phyloP scores from a whole-genome alignment of 345 rosid species.

The Citrus mangshanensis region DNA sequence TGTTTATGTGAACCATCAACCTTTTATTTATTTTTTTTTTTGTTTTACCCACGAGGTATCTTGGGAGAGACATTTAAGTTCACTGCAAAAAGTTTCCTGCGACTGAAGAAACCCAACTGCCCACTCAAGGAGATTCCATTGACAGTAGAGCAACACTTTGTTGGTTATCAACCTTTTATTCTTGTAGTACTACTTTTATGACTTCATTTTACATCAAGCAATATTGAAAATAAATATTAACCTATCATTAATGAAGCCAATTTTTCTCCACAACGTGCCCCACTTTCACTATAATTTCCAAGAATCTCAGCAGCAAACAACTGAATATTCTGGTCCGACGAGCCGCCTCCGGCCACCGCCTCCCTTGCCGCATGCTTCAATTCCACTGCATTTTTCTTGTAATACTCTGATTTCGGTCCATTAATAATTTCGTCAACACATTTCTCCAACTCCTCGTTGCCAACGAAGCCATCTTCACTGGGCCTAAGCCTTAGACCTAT shows the following conservation, averaged over 20 bases:
- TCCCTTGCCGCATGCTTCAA: constrained; percentile 36
- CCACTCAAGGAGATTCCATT: too few relatives aligned
- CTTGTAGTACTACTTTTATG: too few relatives aligned
- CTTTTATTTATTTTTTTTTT: too few relatives aligned
- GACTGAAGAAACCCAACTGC: too few relatives aligned
- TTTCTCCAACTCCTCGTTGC: constrained; percentile 29
- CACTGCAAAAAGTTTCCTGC: too few relatives aligned
- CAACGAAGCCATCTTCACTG: constrained; percentile 21
- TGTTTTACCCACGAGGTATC: too few relatives aligned
- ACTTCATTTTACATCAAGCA: not conserved
- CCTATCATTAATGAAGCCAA: not conserved
- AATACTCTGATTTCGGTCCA: constrained; percentile 17
- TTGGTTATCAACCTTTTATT: too few relatives aligned
- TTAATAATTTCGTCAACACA: constrained; percentile 21
- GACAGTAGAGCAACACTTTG: too few relatives aligned
- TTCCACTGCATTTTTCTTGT: constrained; percentile 25
- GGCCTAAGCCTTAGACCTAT: constrained; percentile 36
- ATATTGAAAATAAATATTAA: too few relatives aligned
- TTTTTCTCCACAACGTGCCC: not conserved
- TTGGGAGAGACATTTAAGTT: too few relatives aligned
- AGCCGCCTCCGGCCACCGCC: constrained; percentile 35
- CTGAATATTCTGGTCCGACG: constrained; percentile 46
- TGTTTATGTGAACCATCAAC: too few relatives aligned
- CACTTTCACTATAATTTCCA: not conserved
- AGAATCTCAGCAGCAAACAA: constrained; percentile 37